phyloP scores from a whole-genome alignment of 2,329 filamentous ascomycete genomes.

The Zymoseptoria pseudotritici region DNA sequence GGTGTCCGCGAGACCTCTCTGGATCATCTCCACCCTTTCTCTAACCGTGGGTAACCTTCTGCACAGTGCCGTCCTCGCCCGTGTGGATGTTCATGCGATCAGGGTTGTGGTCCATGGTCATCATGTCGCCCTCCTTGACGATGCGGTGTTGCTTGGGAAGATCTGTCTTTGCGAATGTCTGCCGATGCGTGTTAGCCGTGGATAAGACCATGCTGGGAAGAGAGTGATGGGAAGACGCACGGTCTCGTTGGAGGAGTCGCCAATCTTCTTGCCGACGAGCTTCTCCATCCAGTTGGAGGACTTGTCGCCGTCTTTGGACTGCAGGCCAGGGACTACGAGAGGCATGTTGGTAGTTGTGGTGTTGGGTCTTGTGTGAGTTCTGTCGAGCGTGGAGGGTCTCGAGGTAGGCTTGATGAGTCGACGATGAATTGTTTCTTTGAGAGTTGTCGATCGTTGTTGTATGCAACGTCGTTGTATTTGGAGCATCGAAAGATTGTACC shows the following conservation, averaged over 20 bases:
- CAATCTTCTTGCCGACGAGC: constrained; percentile 46
- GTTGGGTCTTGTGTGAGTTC: neutral
- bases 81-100: constrained; percentile 45
- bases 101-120: constrained; percentile 42
- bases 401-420: neutral
- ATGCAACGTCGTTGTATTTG: neutral
- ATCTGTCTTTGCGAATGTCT: constrained; percentile 46
- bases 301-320: constrained; percentile 33
- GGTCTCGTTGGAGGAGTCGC: constrained; percentile 39
- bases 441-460: neutral
- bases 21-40: neutral
- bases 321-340: constrained; percentile 44
- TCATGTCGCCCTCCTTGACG: constrained; percentile 39
- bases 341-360: constrained; percentile 33
- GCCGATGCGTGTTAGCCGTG: neutral
- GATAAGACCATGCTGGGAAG: neutral
- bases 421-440: neutral
- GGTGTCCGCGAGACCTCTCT: neutral
- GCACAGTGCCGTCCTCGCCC: constrained; percentile 41
- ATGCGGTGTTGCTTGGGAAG: constrained; percentile 43
- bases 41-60: constrained; percentile 42
- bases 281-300: constrained; percentile 40
- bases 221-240: constrained; percentile 23
- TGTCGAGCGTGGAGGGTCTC: neutral
- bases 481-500: neutral